Conservation (phyloP, 345 rosid genomes). For the Psidium friedrichsthalianum region DNA sequence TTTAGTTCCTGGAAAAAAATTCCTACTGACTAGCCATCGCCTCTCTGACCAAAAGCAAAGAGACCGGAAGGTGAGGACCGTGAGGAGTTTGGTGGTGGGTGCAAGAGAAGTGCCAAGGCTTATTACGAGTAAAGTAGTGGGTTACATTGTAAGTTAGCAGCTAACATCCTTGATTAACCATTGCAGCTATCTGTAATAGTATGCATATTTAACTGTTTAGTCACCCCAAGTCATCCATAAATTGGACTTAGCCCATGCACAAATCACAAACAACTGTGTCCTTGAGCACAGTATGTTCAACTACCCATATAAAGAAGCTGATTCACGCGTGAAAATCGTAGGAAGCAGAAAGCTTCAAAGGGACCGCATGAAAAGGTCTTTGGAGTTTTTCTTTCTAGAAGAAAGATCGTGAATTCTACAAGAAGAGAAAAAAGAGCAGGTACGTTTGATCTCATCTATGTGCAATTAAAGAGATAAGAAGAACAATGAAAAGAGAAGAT, state of each 20-base stretch:
- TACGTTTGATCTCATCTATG: background rate
- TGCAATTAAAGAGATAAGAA: background rate
- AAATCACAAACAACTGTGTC: background rate
- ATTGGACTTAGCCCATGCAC: background rate
- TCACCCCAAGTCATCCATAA: background rate
- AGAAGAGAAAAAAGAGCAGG: background rate
- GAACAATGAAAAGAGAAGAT: background rate
- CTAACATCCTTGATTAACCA: too few species aligned
- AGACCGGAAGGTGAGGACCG: background rate
- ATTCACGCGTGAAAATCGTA: background rate
- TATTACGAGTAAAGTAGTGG: background rate
- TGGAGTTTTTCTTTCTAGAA: background rate
- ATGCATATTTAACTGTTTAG: background rate
- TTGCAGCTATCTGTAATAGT: too few species aligned
- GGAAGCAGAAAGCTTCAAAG: background rate
- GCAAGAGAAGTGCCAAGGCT: background rate
- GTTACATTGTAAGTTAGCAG: background rate
- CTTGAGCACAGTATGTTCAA: background rate
- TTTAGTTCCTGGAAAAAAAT: background rate
- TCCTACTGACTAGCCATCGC: background rate
- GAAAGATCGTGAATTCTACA: background rate
- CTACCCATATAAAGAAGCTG: background rate
- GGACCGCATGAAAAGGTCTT: background rate
- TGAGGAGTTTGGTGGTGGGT: background rate
- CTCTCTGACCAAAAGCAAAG: background rate